Evolutionary conservation across 371 early-diverging fungal genomes (phyloP), one percentile per base, ranked within the genome.

Genomic region (Coemansia linderi): DNA sequence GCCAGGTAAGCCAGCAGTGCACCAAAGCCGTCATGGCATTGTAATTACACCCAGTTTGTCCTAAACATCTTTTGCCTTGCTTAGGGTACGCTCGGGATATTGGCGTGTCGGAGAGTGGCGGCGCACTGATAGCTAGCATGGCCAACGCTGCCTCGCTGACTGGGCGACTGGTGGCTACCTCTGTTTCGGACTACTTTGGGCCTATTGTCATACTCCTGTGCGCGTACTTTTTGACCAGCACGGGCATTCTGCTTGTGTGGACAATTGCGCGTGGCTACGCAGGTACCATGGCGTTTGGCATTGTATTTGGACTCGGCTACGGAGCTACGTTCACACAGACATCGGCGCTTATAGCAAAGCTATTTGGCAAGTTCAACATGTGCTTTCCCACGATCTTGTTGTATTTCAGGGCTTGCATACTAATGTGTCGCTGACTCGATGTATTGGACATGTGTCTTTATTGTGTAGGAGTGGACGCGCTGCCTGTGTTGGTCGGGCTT

Each of bases 321-420:
- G 79, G 79, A 15, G 75, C 79, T 12, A 79, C 65, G 27, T 79
- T 71, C 54, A 79, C 79, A 36, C 79, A 79, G 44, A 79, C 77
- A 6, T 68, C 79, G 13, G 59, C 75, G 6, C 71, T 79, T 59
- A 63, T 79, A 5, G 79, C 79, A 39, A 75, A 63, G 37, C 66
- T 59, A 36, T 79, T 79, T 37, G 80, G 80, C 66, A 79, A 72
- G 80, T 64, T 57, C 48, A 22, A 6, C 19, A 63, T 22, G 1
- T 7, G 46, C 15, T 17, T 46, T 46, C 19, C 10, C 46, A 46
- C 13, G 44, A 44, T 4, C 29, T 3, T 40, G 40, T 15, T 15
- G 9, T 40, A 9, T 40, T 40, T 40, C 40, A 40, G 3, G 22
- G 22, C 29, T 50, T 44, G 44, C 44, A 15, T 54, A 54, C 54